Percentiles rank a stretch among this genome's conserved stretches.
phyloP scores from a whole-genome alignment of 352 stramenopile species.

The Phytophthora kernoviae region DNA sequence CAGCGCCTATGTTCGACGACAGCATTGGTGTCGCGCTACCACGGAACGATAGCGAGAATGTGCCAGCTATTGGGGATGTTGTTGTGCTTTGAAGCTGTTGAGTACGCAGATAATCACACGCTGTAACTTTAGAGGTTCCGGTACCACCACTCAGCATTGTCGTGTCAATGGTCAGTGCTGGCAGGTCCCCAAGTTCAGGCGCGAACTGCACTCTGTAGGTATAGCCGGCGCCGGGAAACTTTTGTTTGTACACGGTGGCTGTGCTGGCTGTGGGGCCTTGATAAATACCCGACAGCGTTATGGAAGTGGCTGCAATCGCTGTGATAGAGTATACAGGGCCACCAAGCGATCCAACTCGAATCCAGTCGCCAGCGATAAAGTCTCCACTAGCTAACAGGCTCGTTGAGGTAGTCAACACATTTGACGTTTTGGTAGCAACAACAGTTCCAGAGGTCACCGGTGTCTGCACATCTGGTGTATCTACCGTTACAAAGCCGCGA shows the following conservation, averaged over 20 bases:
- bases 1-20: constrained; percentile 57
- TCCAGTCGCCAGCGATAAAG: constrained; percentile 92
- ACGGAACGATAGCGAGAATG: constrained; percentile 86
- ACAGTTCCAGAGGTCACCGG: constrained; percentile 61
- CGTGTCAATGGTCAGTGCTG: constrained; percentile 56
- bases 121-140: constrained; percentile 65
- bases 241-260: constrained; percentile 88
- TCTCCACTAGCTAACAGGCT: constrained; percentile 53
- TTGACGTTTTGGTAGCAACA: constrained; percentile 79
- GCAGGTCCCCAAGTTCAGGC: constrained; percentile 74
- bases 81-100: constrained; percentile 73
- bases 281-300: constrained; percentile 91
- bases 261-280: constrained; percentile 50
- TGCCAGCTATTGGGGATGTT: constrained; percentile 65
- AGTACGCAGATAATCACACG: constrained; percentile 85
- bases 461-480: constrained; percentile 88
- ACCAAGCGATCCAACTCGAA: constrained; percentile 81
- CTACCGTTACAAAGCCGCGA: constrained; percentile 86
- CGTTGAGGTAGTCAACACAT: constrained; percentile 56
- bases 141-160: constrained; percentile 44
- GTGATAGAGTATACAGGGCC: constrained; percentile 90
- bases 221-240: constrained; percentile 44
- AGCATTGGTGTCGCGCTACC: constrained; percentile 76
- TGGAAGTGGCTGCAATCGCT: constrained; percentile 57
- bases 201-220: constrained; percentile 81